Evolutionary conservation across 768 basidiomycete species (phyloP), one percentile per base, ranked within the genome.

Genomic region (Phaeolepiota aurea): DNA sequence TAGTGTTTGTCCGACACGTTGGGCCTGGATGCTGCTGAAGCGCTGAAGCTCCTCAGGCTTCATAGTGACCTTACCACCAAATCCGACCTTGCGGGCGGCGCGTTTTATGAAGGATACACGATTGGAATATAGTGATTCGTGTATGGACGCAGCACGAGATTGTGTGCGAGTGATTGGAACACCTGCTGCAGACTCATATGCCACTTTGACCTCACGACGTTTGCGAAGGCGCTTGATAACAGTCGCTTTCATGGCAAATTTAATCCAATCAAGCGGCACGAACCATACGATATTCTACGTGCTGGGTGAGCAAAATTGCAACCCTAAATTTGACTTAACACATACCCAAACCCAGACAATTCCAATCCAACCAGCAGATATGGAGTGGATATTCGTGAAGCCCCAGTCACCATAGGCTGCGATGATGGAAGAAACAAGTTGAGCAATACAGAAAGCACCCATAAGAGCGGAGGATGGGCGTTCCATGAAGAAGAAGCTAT

Each of bases 401-500:
- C 87, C 86, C 87, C 87, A 96, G 74, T 96, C 56, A 52, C 74
- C 93, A 63, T 84, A 98, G 9, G 72, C 89, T 36, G 93, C 93
- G 50, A 98, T 97, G 71, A 98, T 93, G 30, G 89, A 87, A 1
- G 93, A 91, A 40, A 98, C 69, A 44, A 96, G 77, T 67, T 98
- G 94, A 13, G 94, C 94, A 42, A 97, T 55, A 61, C 79, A 80
- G 79, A 98, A 98, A 11, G 94, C 94, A 46, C 65, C 65, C 66
- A 98, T 71, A 42, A 98, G 79, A 20, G 94, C 94, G 21, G 71
- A 65, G 22, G 94, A 96, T 3, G 90, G 90, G 40, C 89, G 82
- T 62, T 94, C 90, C 87, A 89, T 88, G 74, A 91, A 94, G 86
- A 91, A 93, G 77, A 88, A 92, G 7, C 83, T 72, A 54, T 93